Conservation (phyloP, 306 rosid species). For the Trifolium pratense region DNA sequence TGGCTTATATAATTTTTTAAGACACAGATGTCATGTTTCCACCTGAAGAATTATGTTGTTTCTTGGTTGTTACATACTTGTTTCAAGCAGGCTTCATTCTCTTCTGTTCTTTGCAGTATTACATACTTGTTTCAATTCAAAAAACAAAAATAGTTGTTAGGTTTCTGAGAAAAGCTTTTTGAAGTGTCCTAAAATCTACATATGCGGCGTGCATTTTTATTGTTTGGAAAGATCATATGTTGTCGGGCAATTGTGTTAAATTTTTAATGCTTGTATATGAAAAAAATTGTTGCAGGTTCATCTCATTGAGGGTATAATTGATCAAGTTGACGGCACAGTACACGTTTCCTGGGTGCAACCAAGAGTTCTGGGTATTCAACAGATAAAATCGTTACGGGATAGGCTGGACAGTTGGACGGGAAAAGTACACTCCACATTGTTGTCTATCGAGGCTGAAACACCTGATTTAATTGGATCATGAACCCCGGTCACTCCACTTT, state of each 20-base stretch:
- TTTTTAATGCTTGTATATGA: constrained; percentile 17
- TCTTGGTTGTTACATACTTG: background rate
- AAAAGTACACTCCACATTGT: constrained; percentile 83
- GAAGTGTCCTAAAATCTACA: too few species aligned
- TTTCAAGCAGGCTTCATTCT: too few species aligned
- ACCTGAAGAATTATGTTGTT: background rate
- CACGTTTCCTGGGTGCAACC: constrained; percentile 99
- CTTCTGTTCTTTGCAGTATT: too few species aligned
- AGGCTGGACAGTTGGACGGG: constrained; percentile 82
- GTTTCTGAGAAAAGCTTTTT: too few species aligned
- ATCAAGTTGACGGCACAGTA: constrained; percentile 93
- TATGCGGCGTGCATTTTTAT: too few species aligned
- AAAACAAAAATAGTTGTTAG: too few species aligned
- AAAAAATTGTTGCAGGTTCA: constrained; percentile 69
- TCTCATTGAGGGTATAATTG: constrained; percentile 95
- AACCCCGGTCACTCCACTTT: too few species aligned
- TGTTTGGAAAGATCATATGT: background rate
- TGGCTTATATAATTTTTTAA: too few species aligned
- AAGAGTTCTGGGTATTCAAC: constrained; percentile 89
- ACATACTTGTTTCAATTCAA: too few species aligned
- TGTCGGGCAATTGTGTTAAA: background rate
- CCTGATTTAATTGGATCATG: constrained; percentile 94
- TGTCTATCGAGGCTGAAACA: constrained; percentile 96
- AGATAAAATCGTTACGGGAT: constrained; percentile 85
- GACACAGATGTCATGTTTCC: too few species aligned